These are phyloP conservation scores for Symbiodinium natans DNA, from an alignment of 73 alveolate species.

Conservation along the genomic window DNA sequence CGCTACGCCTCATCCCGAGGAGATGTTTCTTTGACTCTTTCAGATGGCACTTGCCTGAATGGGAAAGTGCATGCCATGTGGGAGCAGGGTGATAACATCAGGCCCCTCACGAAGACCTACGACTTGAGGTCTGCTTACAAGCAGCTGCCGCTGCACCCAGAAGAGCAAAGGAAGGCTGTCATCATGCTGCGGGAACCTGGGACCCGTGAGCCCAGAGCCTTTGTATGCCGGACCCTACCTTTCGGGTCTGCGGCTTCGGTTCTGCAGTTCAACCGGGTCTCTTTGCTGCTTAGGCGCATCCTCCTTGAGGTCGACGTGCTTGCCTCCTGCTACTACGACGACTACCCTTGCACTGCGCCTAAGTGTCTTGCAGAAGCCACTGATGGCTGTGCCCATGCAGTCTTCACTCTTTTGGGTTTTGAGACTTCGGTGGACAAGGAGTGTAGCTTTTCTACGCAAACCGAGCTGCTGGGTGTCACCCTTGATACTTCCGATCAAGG, in stretches of 20 bases:
- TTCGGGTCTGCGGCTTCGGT: conserved; percentile 18
- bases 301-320: too few species aligned
- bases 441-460: too few species aligned
- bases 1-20: background rate
- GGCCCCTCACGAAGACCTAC: background rate
- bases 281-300: too few species aligned
- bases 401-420: too few species aligned
- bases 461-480: too few species aligned
- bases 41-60: background rate
- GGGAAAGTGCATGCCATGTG: background rate
- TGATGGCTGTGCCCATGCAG: too few species aligned
- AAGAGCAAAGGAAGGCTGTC: background rate
- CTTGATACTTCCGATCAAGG: too few species aligned
- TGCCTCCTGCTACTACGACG: too few species aligned
- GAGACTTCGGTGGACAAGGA: too few species aligned
- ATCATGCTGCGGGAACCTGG: background rate
- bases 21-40: background rate
- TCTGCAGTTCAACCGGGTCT: background rate
- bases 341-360: too few species aligned
- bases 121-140: conserved; percentile 24
- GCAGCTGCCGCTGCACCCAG: background rate
- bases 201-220: background rate
- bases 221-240: background rate
- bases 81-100: background rate
- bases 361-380: too few species aligned